Base-by-base conservation (phyloP, 176 grass and related monocot species). In the Coix lacrymajobi region DNA sequence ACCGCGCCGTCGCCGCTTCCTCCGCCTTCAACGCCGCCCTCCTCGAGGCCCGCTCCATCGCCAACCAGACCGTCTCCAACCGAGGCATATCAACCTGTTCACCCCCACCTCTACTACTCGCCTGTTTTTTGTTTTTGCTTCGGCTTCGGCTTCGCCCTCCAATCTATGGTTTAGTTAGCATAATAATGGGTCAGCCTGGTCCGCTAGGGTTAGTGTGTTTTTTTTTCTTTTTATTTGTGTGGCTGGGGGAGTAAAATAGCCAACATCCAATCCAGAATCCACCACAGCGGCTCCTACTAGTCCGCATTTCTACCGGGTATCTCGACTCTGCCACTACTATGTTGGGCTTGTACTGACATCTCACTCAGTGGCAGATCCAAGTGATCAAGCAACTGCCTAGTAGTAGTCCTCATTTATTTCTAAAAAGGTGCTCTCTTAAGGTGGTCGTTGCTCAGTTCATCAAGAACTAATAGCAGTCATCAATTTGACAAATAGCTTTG, bases 1-100 rank as follows among this genome's bases (percentile, higher is more conserved):
- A 94, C 0, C 72, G 86, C 24, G 77, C 62, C 64, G 41, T 39
- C 43, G 38, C 45, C n/a, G 76, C 85, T 25, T 43, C 87, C 31
- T 66, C 79, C 63, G 82, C 88, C 52, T 92, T 97, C 86, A 66
- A 62, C 75, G 84, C 62, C 16, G 87, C 81, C 51, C 37, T 97
- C 77, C 77, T 71, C 88, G 89, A 88, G 6, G 85, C 91, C 65
- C 90, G 90, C 84, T 84, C 84, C 69, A 63, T 89, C 62, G 84
- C 95, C 16, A 29, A 76, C 9, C 22, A 75, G 58, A 85, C 67
- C 70, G 78, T 90, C 73, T 51, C 74, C 32, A 80, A 88, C 70
- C 85, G 87, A 88, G 95, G 95, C 87, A 40, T 31, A n/a, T 24
- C 34, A 17, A 33, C 30, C 63, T 45, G 25, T 36, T 19, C 39